These are phyloP conservation scores for Chamaenerion angustifolium DNA, from an alignment of 345 rosid genomes.

Conservation along the genomic window DNA sequence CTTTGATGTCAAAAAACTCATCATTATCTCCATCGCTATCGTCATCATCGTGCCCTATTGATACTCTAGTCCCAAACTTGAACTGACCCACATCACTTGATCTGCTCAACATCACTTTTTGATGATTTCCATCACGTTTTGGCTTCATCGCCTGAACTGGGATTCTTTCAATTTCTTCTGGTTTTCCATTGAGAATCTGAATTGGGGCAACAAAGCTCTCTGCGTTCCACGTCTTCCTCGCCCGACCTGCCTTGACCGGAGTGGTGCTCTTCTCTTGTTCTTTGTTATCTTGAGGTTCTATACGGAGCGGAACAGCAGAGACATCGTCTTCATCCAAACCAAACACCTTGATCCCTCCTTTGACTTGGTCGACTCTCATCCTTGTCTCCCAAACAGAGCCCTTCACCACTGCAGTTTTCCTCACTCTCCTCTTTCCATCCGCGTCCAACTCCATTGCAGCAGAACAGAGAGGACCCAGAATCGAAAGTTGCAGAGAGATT, in stretches of 20 bases:
- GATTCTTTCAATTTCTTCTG: constrained; percentile 14
- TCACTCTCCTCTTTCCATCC: constrained; percentile 27
- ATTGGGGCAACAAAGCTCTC: constrained; percentile 28
- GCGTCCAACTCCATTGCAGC: constrained; percentile 2
- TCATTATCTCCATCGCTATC: constrained; percentile 12
- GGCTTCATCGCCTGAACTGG: constrained; percentile 29
- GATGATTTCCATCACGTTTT: constrained; percentile 23
- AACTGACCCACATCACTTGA: constrained; percentile 37
- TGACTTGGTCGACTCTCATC: constrained; percentile 54
- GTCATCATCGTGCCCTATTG: neutral
- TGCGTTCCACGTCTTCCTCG: constrained; percentile 56
- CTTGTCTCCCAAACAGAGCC: constrained; percentile 84
- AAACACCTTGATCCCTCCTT: constrained; percentile 47
- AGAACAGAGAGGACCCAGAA: too few species aligned
- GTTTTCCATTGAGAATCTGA: constrained; percentile 25
- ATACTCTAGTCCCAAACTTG: constrained; percentile 8
- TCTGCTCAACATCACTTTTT: constrained; percentile 13
- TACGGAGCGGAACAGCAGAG: too few species aligned
- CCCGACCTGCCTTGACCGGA: neutral
- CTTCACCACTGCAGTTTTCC: constrained; percentile 26
- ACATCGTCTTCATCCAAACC: constrained; percentile 20
- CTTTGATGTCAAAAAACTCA: constrained; percentile 26
- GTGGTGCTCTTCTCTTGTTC: constrained; percentile 1
- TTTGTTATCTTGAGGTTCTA: neutral
- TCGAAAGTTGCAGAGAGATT: too few species aligned